Evolutionary conservation across 495 filamentous ascomycete genomes (phyloP).

Genomic region (Penicillium nucicola): DNA sequence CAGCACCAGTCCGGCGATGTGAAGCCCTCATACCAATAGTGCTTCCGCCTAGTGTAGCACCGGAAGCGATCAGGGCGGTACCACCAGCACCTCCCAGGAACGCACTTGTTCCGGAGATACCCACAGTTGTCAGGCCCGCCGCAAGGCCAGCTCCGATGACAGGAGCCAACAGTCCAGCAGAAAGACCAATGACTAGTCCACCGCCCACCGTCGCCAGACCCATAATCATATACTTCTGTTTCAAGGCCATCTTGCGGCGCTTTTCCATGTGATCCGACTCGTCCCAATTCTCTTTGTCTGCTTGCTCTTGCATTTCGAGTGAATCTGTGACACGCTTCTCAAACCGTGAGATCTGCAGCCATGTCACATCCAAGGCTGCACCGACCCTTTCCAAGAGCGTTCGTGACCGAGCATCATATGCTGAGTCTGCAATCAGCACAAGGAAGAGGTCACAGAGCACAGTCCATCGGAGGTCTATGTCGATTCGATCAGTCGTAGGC

Average conservation of each 20-base stretch:
- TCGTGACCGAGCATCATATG: conserved; percentile 89
- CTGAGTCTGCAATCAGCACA: conserved; percentile 87
- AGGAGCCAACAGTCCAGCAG: conserved; percentile 86
- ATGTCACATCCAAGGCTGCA: conserved; percentile 71
- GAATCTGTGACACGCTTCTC: conserved; percentile 98
- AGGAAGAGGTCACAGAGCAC: conserved; percentile 96
- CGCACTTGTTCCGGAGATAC: conserved; percentile 80
- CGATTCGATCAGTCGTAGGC: conserved; percentile 74
- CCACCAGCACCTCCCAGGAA: conserved; percentile 92
- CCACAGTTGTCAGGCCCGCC: conserved; percentile 92
- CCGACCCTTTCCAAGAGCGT: conserved; percentile 82
- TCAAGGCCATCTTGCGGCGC: conserved; percentile 74
- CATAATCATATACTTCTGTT: conserved; percentile 87
- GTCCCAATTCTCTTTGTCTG: conserved; percentile 94
- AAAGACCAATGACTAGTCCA: conserved; percentile 92
- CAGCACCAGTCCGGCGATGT: conserved; percentile 79
- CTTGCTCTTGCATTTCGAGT: conserved; percentile 91
- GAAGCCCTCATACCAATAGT: conserved; percentile 84
- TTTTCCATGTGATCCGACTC: conserved; percentile 93
- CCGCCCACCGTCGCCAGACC: conserved; percentile 95
- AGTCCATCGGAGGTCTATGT: conserved; percentile 97
- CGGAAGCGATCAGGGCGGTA: conserved; percentile 88
- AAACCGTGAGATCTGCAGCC: conserved; percentile 93
- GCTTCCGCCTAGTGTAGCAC: conserved; percentile 81
- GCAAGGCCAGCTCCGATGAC: conserved; percentile 94